Percentiles rank a stretch among this genome's conserved stretches.
These are phyloP conservation scores for Polytrichum formosum DNA, from an alignment of 225 moss, liverwort and hornwort genomes.

Conservation along the genomic window DNA sequence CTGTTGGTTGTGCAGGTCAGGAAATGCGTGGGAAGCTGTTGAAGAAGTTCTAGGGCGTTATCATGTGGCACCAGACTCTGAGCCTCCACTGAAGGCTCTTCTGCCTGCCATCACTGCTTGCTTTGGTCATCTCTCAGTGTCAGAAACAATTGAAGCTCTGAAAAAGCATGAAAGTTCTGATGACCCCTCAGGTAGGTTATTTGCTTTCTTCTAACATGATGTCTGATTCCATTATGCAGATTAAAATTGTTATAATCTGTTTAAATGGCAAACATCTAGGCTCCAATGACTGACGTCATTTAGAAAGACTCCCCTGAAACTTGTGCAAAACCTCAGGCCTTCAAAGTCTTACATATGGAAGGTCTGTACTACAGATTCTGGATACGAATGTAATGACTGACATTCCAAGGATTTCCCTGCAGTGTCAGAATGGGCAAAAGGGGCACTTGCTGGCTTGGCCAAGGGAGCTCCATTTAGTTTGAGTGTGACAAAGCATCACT, in stretches of 20 bases:
- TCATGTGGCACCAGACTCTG: conserved; percentile 48
- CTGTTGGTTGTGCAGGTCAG: conserved; percentile 47
- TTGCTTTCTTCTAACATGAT: no score
- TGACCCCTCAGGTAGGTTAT: conserved; percentile 53
- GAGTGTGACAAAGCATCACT: conserved; percentile 73
- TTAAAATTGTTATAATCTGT: no score
- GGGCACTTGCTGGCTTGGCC: conserved; percentile 61
- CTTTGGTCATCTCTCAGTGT: conserved; percentile 68
- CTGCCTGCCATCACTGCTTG: conserved; percentile 69
- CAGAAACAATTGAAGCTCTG: conserved; percentile 55
- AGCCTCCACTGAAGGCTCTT: conserved; percentile 63
- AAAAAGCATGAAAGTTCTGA: conserved; percentile 52
- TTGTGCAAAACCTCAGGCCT: no score
- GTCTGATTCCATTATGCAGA: no score
- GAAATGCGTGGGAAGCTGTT: conserved; percentile 56
- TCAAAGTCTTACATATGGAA: no score
- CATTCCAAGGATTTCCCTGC: background rate
- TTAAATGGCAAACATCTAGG: no score
- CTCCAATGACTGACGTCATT: no score
- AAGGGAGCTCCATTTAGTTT: conserved; percentile 84
- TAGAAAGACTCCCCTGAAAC: no score
- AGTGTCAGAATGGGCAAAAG: conserved; percentile 87
- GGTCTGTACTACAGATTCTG: no score
- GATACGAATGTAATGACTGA: no score
- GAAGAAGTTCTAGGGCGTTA: conserved; percentile 55